Evolutionary conservation across 805 yeast genomes (phyloP), one percentile per base, ranked within the genome.

Genomic region (Saturnispora quitensis): DNA sequence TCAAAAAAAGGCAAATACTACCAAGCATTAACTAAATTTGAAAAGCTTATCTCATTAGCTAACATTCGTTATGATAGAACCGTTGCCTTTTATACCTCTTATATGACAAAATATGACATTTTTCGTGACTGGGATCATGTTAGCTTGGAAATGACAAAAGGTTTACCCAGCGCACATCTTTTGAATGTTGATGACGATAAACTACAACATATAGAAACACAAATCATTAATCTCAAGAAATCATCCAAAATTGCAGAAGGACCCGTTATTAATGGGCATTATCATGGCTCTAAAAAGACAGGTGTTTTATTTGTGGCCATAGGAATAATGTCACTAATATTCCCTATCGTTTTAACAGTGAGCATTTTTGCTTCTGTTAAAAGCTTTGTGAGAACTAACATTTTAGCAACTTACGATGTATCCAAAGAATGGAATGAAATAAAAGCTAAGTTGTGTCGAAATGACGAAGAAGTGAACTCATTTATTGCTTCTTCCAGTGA

Each of bases 11-110:
- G 72, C 7, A 66, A 60, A 9, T 90, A 74, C 60, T 67, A 69
- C 47, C 65, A 74, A 49, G 95, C 86, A 0, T 70, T 90, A 47
- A 52, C 61, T 10, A 61, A 59, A 53, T 90, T 90, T 64, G 68
- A 80, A 54, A 73, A 75, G 51, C 74, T 84, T 50, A 69, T 78
- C 3, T 63, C 81, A 2, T 70, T 89, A 52, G 89, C 96, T 9
- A 90, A 91, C 67, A 75, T 84, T 24, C 74, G 81, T 51, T 82
- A 86, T 62, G 98, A 90, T 66, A 73, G 97, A 53, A 80, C 95
- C 0, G 98, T 90, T 7, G 84, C 91, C 15, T 91, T 89, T 65
- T 86, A 81, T 68, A 88, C 97, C 0, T 75, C 95, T 0, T 89
- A 73, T 65, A 84, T 91, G 53, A 74, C 91, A 3, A 74, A 81